Base-by-base conservation (phyloP, 2,329 filamentous ascomycete genomes). In the Aspergillus awamori region DNA sequence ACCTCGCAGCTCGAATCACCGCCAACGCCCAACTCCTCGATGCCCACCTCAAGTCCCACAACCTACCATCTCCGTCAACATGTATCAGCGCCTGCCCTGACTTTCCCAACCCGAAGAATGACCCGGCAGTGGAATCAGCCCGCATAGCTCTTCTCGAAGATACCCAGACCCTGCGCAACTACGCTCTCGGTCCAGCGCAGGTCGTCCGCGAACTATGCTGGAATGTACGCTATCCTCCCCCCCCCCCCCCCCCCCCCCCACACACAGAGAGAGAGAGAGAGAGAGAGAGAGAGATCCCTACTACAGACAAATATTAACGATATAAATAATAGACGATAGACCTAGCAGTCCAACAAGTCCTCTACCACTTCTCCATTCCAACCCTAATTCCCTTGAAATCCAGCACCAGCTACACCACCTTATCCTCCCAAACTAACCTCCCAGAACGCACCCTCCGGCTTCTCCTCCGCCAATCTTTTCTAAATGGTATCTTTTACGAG, bases 201-300 rank as follows among this genome's bases (percentile, higher is more conserved):
- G 30, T 57, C 5, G 7, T 51, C 5, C 10, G 55, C 5, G 45
- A 57, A 28, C 41, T 57, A 8, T 48, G 39, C 2, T 49, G 55
- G 55, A 49, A 30, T 36, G 55, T 57, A 51, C n/a, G 55, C 20
- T 45, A 20, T n/a, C n/a, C n/a, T n/a, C n/a, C n/a, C n/a, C n/a
- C n/a, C n/a, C n/a, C n/a, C n/a, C n/a, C n/a, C n/a, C n/a, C n/a
- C n/a, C n/a, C n/a, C n/a, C n/a, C n/a, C n/a, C n/a, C n/a, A n/a
- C n/a, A n/a, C n/a, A n/a, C n/a, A n/a, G n/a, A n/a, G n/a, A n/a
- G n/a, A n/a, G n/a, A n/a, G n/a, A n/a, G n/a, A n/a, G n/a, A n/a
- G n/a, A n/a, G n/a, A n/a, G n/a, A n/a, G n/a, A n/a, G n/a, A n/a
- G n/a, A n/a, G n/a, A n/a, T n/a, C n/a, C n/a, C 2, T 20, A 20